Evolutionary conservation across 78 protist species (phyloP), one percentile per base, ranked within the genome.

Genomic region (Isochrysis galbana): DNA sequence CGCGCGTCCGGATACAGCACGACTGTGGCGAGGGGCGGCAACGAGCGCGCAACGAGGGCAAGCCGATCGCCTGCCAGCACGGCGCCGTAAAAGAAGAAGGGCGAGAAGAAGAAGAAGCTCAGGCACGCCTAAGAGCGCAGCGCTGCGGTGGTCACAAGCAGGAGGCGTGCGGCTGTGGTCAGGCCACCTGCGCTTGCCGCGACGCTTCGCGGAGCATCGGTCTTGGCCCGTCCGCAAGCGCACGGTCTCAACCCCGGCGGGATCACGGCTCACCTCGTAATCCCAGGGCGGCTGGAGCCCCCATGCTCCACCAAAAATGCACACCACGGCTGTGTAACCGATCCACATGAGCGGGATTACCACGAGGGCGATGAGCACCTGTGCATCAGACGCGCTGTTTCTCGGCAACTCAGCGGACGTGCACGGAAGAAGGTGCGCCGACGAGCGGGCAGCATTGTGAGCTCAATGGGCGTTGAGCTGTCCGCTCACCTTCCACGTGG

Each of bases 401-500:
- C 67, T 54, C 10, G 32, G 32, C 67, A 10, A 10, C 67, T 54
- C 67, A 54, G 32, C 67, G 32, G 32, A 54, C 67, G 67, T 19
- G 67, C 67, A 19, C 67, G 67, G 32, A 54, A 10, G 32, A 54
- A 54, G 67, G 19, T n/a, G n/a, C n/a, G n/a, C n/a, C n/a, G n/a
- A n/a, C n/a, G n/a, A n/a, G n/a, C n/a, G n/a, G n/a, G n/a, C n/a
- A n/a, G n/a, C n/a, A n/a, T n/a, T n/a, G n/a, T n/a, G n/a, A n/a
- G n/a, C n/a, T n/a, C n/a, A n/a, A n/a, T n/a, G n/a, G n/a, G n/a
- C n/a, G n/a, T n/a, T 54, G 39, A 89, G 19, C 39, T 46, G 83
- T 2, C 36, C 29, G 23, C 89, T 0, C 47, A 93, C 0, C 82
- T 93, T 93, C 80, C 38, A 90, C 48, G 93, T 46, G 10, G 93